phyloP scores from a whole-genome alignment of 768 basidiomycete genomes.

The Termitomyces sp. region DNA sequence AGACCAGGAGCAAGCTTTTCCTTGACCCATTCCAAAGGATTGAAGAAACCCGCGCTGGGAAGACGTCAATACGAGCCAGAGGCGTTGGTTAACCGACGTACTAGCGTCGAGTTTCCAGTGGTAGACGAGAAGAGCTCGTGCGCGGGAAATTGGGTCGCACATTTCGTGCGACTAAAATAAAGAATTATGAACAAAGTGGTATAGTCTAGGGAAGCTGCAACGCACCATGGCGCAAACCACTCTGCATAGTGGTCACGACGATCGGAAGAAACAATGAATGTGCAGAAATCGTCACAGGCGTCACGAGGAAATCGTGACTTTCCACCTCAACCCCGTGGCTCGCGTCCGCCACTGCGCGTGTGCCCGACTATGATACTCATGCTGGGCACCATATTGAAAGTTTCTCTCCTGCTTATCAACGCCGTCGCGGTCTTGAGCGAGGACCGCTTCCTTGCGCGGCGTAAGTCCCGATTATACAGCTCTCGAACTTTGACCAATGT shows the following conservation, averaged over 20 bases:
- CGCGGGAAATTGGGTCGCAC: constrained; percentile 3
- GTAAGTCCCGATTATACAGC: constrained; percentile 40
- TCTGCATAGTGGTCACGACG: constrained; percentile 11
- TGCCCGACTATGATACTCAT: constrained; percentile 36
- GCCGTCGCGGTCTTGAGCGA: constrained; percentile 94
- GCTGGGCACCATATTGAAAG: constrained; percentile 77
- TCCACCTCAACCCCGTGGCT: constrained; percentile 9
- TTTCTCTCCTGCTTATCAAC: constrained; percentile 84
- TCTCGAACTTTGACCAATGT: constrained; percentile 14
- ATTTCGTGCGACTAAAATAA: constrained; percentile 7
- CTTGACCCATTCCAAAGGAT: constrained; percentile 59
- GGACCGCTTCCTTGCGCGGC: constrained; percentile 90
- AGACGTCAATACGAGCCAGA: constrained; percentile 3
- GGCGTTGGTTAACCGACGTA: constrained; percentile 21
- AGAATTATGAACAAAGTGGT: constrained; percentile 4
- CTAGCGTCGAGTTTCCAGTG: constrained; percentile 38
- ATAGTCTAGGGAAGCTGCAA: constrained; percentile 11
- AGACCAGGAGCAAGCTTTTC: constrained; percentile 49
- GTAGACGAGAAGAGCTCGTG: constrained; percentile 19
- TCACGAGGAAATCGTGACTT: constrained; percentile 9
- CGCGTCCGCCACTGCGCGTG: constrained; percentile 11
- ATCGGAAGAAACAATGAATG: constrained; percentile 6
- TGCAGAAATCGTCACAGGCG: constrained; percentile 9
- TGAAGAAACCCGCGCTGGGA: constrained; percentile 42
- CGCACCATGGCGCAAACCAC: constrained; percentile 19